Evolutionary conservation across 371 early-diverging fungal genomes (phyloP).

Genomic region (Mucor velutinosus): DNA sequence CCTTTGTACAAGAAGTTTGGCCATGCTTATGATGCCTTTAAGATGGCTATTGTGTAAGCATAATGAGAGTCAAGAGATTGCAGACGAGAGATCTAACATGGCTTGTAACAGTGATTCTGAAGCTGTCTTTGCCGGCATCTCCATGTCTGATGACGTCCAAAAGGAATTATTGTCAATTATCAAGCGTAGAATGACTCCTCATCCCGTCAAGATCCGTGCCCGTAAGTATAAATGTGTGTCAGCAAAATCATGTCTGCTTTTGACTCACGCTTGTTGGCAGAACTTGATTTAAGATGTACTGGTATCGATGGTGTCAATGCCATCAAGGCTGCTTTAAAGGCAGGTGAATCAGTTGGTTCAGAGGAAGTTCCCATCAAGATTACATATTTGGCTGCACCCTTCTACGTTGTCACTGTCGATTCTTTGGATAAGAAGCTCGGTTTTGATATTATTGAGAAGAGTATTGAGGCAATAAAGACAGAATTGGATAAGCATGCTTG

Average conservation of each 20-base stretch:
- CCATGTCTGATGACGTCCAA: slow-evolving; percentile 63
- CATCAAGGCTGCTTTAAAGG: slow-evolving; percentile 91
- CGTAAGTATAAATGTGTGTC: slow-evolving; percentile 42
- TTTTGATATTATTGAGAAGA: slow-evolving; percentile 88
- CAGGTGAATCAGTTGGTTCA: slow-evolving; percentile 88
- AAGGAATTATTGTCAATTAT: slow-evolving; percentile 88
- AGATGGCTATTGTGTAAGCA: slow-evolving; percentile 85
- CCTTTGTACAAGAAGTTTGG: slow-evolving; percentile 98
- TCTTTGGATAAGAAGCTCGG: slow-evolving; percentile 88
- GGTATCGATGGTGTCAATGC: slow-evolving; percentile 98
- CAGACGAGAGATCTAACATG: background rate
- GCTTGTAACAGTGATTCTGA: slow-evolving; percentile 74
- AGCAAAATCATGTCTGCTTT: background rate
- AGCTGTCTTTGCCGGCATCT: slow-evolving; percentile 83
- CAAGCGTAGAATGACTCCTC: slow-evolving; percentile 91
- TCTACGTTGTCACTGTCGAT: slow-evolving; percentile 92
- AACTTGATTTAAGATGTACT: slow-evolving; percentile 97
- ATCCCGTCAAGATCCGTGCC: slow-evolving; percentile 96
- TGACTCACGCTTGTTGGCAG: slow-evolving; percentile 37
- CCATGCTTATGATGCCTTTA: slow-evolving; percentile 97
- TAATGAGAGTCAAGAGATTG: background rate
- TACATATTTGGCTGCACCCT: slow-evolving; percentile 84
- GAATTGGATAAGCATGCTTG: slow-evolving; percentile 67
- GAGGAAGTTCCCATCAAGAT: slow-evolving; percentile 86
- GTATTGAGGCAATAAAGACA: slow-evolving; percentile 83